phyloP scores from a whole-genome alignment of 345 rosid species.

The Citrus cavaleriei region DNA sequence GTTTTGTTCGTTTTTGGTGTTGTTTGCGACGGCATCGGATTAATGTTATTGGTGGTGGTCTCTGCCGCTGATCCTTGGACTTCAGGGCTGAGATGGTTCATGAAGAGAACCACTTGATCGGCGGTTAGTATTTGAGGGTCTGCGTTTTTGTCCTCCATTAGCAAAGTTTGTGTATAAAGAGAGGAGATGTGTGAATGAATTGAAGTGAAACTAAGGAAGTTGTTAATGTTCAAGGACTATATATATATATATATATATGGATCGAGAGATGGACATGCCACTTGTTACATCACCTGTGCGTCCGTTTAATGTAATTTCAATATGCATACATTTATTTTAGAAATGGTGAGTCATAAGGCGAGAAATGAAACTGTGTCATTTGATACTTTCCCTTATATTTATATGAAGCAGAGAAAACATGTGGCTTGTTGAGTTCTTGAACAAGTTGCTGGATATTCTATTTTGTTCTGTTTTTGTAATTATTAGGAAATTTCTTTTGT shows the following conservation, averaged over 20 bases:
- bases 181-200: no score
- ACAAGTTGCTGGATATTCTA: not conserved
- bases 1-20: conserved; percentile 24
- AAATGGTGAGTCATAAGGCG: not conserved
- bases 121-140: not conserved
- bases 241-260: no score
- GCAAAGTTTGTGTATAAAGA: not conserved
- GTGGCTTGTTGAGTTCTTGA: not conserved
- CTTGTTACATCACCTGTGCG: no score
- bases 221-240: no score
- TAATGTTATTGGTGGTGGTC: not conserved
- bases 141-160: not conserved
- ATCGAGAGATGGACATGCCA: no score
- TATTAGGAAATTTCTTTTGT: no score
- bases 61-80: not conserved
- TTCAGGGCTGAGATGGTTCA: conserved; percentile 19
- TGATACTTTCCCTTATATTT: no score
- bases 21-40: not conserved
- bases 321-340: not conserved
- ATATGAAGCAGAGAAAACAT: not conserved
- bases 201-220: no score
- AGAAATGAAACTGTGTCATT: not conserved
- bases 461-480: no score
- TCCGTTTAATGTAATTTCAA: no score
- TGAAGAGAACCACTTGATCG: conserved; percentile 29